Conservation (phyloP, 164 flowering plant species). For the Umbilicus rupestris region DNA sequence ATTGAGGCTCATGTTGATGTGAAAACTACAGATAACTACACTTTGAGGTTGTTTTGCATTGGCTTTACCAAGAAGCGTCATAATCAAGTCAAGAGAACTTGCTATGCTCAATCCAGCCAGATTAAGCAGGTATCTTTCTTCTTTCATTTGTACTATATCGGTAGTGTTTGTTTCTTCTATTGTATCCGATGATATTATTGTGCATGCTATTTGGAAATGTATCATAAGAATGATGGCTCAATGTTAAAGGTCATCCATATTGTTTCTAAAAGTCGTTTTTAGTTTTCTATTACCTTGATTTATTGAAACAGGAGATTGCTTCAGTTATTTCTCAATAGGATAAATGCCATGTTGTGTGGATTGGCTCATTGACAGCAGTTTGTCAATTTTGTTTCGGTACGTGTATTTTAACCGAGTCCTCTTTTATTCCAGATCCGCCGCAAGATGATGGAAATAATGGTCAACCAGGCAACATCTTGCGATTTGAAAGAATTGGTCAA, state of each 20-base stretch:
- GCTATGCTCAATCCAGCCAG: conserved; percentile 77
- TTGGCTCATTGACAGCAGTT: not conserved
- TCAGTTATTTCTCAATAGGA: too few species aligned
- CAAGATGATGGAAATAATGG: conserved; percentile 77
- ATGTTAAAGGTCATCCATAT: too few species aligned
- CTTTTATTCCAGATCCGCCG: conserved; percentile 42
- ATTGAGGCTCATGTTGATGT: conserved; percentile 86
- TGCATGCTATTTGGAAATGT: not conserved
- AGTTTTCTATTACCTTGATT: too few species aligned
- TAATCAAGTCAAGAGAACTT: conserved; percentile 69
- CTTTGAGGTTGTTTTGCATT: conserved; percentile 67
- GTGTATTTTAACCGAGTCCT: not conserved
- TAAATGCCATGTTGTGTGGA: too few species aligned
- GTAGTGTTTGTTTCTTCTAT: not conserved
- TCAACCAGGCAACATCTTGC: conserved; percentile 49
- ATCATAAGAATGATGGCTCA: too few species aligned
- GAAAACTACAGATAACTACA: conserved; percentile 67
- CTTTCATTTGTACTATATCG: not conserved
- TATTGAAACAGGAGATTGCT: too few species aligned
- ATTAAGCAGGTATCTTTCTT: conserved; percentile 39
- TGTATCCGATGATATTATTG: not conserved
- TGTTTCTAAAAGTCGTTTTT: too few species aligned
- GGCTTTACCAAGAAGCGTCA: conserved; percentile 68
- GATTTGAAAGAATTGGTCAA: conserved; percentile 61
- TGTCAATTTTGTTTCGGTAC: not conserved